Conservation (phyloP, 2,329 filamentous ascomycete species). For the Cytospora mali region DNA sequence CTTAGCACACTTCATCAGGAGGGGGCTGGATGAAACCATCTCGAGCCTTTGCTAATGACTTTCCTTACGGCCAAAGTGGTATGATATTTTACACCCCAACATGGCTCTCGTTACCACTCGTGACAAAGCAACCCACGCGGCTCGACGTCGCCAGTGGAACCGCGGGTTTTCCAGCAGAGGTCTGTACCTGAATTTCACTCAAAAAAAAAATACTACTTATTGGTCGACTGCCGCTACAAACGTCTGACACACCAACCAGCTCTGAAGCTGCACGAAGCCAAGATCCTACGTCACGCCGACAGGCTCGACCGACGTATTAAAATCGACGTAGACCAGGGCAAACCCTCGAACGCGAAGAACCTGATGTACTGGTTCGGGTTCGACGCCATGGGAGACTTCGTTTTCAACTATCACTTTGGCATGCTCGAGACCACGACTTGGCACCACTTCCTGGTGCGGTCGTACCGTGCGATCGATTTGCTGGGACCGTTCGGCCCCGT, state of each 20-base stretch:
- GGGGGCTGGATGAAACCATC: no score
- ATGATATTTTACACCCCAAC: conserved; percentile 33
- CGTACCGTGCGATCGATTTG: conserved; percentile 34
- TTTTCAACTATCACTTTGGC: conserved; percentile 41
- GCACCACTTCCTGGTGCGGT: conserved; percentile 34
- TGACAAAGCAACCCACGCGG: conserved; percentile 31
- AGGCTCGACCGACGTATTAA: conserved; percentile 31
- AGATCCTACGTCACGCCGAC: neutral
- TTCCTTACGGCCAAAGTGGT: no score
- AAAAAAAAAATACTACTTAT: no score
- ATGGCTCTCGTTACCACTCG: conserved; percentile 31
- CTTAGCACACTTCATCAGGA: no score
- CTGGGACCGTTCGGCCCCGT: conserved; percentile 36
- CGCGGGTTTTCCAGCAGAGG: neutral
- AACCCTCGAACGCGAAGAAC: conserved; percentile 30
- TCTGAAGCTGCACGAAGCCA: neutral
- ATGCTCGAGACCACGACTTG: conserved; percentile 37
- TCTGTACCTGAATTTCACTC: neutral
- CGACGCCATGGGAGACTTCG: conserved; percentile 42
- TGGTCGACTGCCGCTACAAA: no score
- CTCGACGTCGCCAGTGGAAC: conserved; percentile 10
- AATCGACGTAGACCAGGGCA: conserved; percentile 24
- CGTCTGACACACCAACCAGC: no score
- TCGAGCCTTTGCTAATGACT: no score
- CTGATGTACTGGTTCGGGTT: conserved; percentile 37